phyloP scores from a whole-genome alignment of 1,284 basidiomycete species.

The Trametes polyzona region DNA sequence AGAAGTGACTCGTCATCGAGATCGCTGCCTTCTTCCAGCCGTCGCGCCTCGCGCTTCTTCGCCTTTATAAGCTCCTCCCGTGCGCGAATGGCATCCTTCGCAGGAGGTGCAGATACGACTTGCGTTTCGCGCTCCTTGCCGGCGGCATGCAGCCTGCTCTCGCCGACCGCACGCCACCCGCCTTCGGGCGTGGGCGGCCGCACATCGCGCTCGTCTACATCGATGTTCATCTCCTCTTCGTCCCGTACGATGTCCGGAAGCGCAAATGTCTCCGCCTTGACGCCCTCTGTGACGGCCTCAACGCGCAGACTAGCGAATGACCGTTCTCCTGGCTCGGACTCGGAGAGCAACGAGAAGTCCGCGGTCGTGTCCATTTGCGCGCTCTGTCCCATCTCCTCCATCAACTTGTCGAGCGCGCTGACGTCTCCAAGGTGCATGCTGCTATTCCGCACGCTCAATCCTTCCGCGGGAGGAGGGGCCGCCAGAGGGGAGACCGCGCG shows the following conservation, averaged over 20 bases:
- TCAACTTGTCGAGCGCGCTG: constrained; percentile 78
- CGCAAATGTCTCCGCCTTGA: constrained; percentile 36
- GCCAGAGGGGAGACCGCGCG: neutral
- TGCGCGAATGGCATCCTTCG: constrained; percentile 66
- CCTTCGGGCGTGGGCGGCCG: constrained; percentile 11
- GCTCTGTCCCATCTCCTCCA: constrained; percentile 69
- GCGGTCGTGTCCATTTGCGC: constrained; percentile 23
- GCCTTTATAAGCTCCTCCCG: constrained; percentile 76
- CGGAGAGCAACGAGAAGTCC: constrained; percentile 12
- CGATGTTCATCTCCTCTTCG: constrained; percentile 27
- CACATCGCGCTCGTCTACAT: constrained; percentile 14
- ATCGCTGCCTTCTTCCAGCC: constrained; percentile 51
- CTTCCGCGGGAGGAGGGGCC: neutral
- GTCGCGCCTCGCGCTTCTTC: constrained; percentile 67
- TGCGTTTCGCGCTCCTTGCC: neutral
- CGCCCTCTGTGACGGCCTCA: constrained; percentile 40
- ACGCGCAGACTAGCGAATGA: constrained; percentile 29
- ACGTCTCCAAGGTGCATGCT: constrained; percentile 64
- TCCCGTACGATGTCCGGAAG: constrained; percentile 34
- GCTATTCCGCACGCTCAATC: constrained; percentile 12
- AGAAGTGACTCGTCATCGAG: constrained; percentile 45
- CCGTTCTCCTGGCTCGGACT: constrained; percentile 25
- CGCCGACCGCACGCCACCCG: constrained; percentile 6
- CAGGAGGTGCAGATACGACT: constrained; percentile 40
- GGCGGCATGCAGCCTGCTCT: constrained; percentile 1